Evolutionary conservation across 1,139 yeast genomes (phyloP), one percentile per base, ranked within the genome.

Genomic region (Taphrina sp.): DNA sequence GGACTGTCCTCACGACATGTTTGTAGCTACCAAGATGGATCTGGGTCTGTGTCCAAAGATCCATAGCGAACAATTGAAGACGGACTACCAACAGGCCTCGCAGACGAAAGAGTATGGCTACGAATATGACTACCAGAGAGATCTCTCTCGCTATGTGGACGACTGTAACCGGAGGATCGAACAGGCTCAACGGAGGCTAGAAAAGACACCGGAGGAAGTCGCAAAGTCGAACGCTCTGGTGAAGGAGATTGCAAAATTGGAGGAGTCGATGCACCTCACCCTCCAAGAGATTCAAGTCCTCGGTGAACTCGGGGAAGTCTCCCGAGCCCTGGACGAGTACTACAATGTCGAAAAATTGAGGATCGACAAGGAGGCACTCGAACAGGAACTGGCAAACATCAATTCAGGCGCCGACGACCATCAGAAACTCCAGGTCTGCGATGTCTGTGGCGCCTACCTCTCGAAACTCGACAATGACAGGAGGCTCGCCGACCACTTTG

Each of bases 361-460:
- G 28, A 56, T 60, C 34, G 63, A 60, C 36, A 39, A 57, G 19
- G 59, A 61, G 37, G 64, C 62, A 31, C 60, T 59, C 23, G 63
- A 61, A 55, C 70, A 72, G 24, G 65, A 55, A 29, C 54, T 52
- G 12, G 36, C 60, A 23, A 47, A 58, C 33, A 33, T 46, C 39
- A 44, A 51, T 22, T 34, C 49, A 7, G 60, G 59, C 23, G 57
- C 55, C 17, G 41, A 31, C 26, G 58, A 67, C 0, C 95, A 86
- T 66, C 97, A 90, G 65, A 86, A 86, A 66, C 74, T 90, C 52
- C 96, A 89, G 68, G 95, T 88, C 0, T 92, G 98, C 70, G 86
- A 81, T 62, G 82, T 81, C 1, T 92, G 98, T 71, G 96, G 96
- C 0, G 96, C 96, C 0, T 88, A 84, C 67, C 73, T 92, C 56